Percentiles rank a stretch among this genome's conserved stretches.
Conservation (phyloP, 2,329 filamentous ascomycete genomes). For the Dactylonectria macrodidyma region DNA sequence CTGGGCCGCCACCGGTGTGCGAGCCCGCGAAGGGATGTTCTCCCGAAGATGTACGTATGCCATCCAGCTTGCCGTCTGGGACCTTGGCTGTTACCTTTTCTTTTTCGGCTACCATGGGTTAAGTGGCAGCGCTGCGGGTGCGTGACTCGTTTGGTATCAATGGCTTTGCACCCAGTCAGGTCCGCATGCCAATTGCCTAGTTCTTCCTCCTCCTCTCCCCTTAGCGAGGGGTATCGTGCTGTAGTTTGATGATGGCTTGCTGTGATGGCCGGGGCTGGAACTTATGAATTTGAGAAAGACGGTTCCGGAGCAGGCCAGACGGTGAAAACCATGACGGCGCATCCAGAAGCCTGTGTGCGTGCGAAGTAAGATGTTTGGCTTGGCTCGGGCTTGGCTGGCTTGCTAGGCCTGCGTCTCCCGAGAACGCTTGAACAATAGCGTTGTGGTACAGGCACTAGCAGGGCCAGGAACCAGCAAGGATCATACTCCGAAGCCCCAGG, state of each 20-base stretch:
- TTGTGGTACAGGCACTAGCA: constrained; percentile 10
- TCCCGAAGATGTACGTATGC: constrained; percentile 18
- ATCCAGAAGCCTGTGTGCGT: constrained; percentile 8
- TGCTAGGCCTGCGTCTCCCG: constrained; percentile 17
- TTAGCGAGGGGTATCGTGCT: background rate
- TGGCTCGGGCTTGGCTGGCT: background rate
- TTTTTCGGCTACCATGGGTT: background rate
- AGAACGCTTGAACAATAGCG: constrained; percentile 9
- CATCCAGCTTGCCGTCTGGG: constrained; percentile 5
- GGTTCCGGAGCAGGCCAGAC: background rate
- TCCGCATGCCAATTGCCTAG: background rate
- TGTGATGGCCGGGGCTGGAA: background rate
- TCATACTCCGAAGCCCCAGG: constrained; percentile 9
- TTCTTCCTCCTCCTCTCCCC: too few species aligned
- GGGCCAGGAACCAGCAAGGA: constrained; percentile 15
- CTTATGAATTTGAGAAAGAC: constrained; percentile 4
- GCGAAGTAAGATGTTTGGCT: background rate
- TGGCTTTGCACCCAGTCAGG: background rate
- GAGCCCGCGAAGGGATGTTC: constrained; percentile 18
- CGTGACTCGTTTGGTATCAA: background rate
- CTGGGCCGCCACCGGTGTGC: constrained; percentile 1
- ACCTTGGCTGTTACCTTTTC: constrained; percentile 8
- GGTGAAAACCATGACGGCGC: constrained; percentile 8
- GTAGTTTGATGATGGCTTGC: constrained; percentile 1
- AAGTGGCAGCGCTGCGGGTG: background rate